Evolutionary conservation across 2,329 filamentous ascomycete species (phyloP).

Genomic region (Fusarium sp.): DNA sequence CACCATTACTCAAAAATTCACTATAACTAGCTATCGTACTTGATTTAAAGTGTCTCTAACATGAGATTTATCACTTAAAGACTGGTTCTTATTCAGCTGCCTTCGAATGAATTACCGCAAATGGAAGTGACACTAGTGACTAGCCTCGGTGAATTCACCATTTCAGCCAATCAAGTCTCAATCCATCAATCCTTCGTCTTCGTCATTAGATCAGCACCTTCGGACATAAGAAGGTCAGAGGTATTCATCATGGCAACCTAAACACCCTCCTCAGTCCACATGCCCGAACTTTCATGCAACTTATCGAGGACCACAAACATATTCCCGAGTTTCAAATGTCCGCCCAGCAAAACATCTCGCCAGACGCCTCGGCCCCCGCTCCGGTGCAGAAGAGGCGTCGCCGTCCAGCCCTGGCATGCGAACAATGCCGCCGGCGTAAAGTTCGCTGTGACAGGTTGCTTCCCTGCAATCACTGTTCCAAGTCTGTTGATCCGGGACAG

Average conservation of each 20-base stretch:
- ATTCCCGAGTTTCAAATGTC: background rate
- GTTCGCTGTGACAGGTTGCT: background rate
- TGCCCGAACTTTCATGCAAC: background rate
- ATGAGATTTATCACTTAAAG: too few species aligned
- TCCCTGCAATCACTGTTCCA: slow-evolving; percentile 4
- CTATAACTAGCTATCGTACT: too few species aligned
- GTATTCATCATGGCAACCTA: background rate
- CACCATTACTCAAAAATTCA: too few species aligned
- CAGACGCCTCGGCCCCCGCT: background rate
- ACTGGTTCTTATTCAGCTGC: too few species aligned
- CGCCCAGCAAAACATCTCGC: background rate
- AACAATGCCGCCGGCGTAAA: slow-evolving; percentile 3
- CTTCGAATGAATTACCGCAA: too few species aligned
- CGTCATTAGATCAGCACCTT: background rate
- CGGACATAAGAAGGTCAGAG: background rate
- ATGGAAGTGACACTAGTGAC: background rate
- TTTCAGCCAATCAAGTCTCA: background rate
- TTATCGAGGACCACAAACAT: background rate
- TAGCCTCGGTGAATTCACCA: background rate
- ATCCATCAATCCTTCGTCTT: background rate
- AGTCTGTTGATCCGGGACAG: background rate
- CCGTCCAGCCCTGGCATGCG: background rate
- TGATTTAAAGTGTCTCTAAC: too few species aligned
- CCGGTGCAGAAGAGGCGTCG: background rate
- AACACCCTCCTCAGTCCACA: background rate